phyloP scores from a whole-genome alignment of 2,329 filamentous ascomycete genomes.

The Fusarium udum region DNA sequence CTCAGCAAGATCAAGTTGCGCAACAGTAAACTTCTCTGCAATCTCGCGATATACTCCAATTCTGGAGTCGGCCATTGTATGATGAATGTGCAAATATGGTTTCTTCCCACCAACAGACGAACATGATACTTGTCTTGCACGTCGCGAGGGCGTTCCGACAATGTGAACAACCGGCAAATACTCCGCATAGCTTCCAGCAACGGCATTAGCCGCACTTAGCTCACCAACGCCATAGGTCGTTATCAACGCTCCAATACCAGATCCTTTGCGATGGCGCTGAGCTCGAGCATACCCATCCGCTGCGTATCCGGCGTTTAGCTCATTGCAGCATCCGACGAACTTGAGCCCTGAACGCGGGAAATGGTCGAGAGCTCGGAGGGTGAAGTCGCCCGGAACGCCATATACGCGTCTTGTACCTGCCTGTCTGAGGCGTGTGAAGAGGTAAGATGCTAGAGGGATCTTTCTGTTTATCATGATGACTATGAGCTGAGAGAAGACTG shows the following conservation, averaged over 20 bases:
- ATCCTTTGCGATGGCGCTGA: not conserved
- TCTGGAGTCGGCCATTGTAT: not conserved
- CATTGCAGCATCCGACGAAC: conserved; percentile 22
- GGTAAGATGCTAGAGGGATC: not conserved
- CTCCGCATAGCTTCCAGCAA: conserved; percentile 22
- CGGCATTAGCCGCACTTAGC: conserved; percentile 11
- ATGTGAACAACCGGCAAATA: conserved; percentile 9
- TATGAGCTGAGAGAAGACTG: accelerated
- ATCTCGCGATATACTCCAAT: conserved; percentile 1
- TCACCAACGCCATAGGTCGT: conserved; percentile 15
- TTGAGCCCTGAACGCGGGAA: not conserved
- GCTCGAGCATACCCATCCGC: conserved; percentile 21
- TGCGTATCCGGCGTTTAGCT: conserved; percentile 18
- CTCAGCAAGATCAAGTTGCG: conserved; percentile 1
- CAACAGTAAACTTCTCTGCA: conserved; percentile 9
- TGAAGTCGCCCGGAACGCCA: conserved; percentile 24
- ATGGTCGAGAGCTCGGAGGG: conserved; percentile 7
- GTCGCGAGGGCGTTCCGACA: conserved; percentile 8
- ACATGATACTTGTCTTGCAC: not conserved
- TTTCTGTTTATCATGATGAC: not conserved
- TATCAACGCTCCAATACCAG: conserved; percentile 1
- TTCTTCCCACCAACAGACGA: accelerated
- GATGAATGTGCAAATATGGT: conserved; percentile 5
- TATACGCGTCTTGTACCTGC: conserved; percentile 1
- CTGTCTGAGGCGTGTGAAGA: conserved; percentile 4